These are phyloP conservation scores for Paulownia fortunei DNA, from an alignment of 257 asterid species.

Conservation along the genomic window DNA sequence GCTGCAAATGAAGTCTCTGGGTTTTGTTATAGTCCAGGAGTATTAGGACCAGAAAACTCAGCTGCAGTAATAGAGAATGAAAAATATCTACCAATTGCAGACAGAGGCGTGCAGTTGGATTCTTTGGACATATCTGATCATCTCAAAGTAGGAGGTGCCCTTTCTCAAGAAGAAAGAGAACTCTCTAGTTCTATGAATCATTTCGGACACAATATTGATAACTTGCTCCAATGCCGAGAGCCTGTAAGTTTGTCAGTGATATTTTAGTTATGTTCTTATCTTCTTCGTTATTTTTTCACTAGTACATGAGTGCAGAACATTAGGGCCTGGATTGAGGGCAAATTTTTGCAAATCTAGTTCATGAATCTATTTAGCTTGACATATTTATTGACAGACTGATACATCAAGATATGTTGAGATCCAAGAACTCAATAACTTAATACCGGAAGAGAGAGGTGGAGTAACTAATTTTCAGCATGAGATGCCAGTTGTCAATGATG, in stretches of 20 bases:
- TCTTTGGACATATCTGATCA: slow-evolving; percentile 43
- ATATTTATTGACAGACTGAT: slow-evolving; percentile 50
- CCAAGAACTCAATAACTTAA: slow-evolving; percentile 33
- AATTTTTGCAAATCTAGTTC: slow-evolving; percentile 24
- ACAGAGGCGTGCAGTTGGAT: slow-evolving; percentile 41
- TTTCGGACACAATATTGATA: slow-evolving; percentile 29
- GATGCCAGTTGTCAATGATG: slow-evolving; percentile 39
- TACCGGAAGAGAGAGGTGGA: slow-evolving; percentile 46
- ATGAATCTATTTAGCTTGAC: slow-evolving; percentile 29
- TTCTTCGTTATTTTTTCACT: slow-evolving; percentile 4
- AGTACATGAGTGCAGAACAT: not conserved
- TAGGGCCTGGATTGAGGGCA: slow-evolving; percentile 4
- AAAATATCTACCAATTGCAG: slow-evolving; percentile 34
- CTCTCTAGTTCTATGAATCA: slow-evolving; percentile 31
- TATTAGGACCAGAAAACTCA: slow-evolving; percentile 36
- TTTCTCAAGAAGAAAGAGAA: slow-evolving; percentile 38
- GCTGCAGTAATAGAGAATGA: slow-evolving; percentile 41
- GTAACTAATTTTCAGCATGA: slow-evolving; percentile 40
- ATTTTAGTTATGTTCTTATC: slow-evolving; percentile 23
- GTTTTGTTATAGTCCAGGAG: slow-evolving; percentile 33
- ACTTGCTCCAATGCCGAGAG: slow-evolving; percentile 49
- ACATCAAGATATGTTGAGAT: slow-evolving; percentile 34
- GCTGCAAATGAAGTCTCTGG: slow-evolving; percentile 34
- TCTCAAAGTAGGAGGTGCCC: slow-evolving; percentile 38
- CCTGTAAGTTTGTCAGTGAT: slow-evolving; percentile 58